These are phyloP conservation scores for Chlorella sp. DNA, from an alignment of 139 green algal genomes.

Conservation along the genomic window DNA sequence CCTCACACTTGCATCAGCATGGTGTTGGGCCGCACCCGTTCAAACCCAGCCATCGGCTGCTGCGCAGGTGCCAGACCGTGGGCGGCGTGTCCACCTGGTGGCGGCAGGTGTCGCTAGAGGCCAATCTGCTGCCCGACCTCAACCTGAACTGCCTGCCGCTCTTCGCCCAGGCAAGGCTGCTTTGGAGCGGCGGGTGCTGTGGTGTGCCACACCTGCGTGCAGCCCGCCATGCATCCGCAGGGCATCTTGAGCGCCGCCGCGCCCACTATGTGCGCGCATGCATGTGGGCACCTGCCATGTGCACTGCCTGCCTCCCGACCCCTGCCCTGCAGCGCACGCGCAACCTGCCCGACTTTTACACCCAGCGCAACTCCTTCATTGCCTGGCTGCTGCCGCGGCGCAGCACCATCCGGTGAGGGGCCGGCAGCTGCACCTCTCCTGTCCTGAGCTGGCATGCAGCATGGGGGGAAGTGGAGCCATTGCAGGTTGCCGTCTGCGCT, in stretches of 20 bases:
- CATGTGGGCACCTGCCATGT: no score
- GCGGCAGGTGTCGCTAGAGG: not conserved
- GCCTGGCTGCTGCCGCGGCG: conserved; percentile 22
- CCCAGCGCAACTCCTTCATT: conserved; percentile 12
- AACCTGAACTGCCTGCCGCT: conserved; percentile 22
- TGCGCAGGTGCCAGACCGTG: not conserved
- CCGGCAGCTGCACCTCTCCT: no score
- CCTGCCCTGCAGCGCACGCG: conserved; percentile 17
- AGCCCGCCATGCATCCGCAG: no score
- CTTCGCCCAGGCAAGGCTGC: not conserved
- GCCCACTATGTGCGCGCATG: no score
- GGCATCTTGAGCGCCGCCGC: no score
- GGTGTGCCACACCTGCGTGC: not conserved
- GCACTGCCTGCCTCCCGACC: not conserved
- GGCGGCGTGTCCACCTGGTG: conserved; percentile 12
- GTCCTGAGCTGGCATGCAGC: no score
- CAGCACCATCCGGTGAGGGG: not conserved
- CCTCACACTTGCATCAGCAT: no score
- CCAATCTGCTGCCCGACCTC: not conserved
- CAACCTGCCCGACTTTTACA: conserved; percentile 5
- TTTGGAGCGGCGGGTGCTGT: not conserved
- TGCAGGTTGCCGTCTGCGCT: no score
- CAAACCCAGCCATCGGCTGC: no score
- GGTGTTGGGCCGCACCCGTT: no score
- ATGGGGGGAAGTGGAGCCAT: no score